Evolutionary conservation across 2,329 filamentous ascomycete species (phyloP), one percentile per base, ranked within the genome.

Genomic region (Phialocephala subalpina): DNA sequence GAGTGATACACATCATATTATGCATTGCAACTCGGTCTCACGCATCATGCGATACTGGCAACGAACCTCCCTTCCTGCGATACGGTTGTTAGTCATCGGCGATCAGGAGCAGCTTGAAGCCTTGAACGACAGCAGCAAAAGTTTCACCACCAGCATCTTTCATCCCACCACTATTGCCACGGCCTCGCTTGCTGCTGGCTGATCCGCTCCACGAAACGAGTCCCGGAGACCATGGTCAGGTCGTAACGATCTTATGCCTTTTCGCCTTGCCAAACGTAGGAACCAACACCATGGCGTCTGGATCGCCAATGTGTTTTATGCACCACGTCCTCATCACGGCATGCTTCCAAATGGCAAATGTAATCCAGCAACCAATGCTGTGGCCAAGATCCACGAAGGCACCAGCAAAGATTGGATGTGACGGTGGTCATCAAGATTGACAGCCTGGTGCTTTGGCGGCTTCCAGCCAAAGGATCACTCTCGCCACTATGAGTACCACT

Each of bases 181-280:
- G 25, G 12, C 25, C 49, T 2, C 49, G 47, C 60, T 60, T 56
- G 29, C 55, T 40, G 25, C 33, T 38, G 55, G 36, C 35, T 57
- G 60, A 59, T 67, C 68, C 68, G 63, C 65, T 63, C 58, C 60
- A 67, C 66, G 62, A 66, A 70, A 67, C 67, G 64, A 64, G 53
- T 40, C 71, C 49, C 62, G 63, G 64, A 22, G 53, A 58, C 36
- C 29, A 27, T 60, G 60, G 60, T 67, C 66, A 65, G 59, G 62
- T 36, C 58, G 16, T 33, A 36, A 33, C 25, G 12, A 45, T 66
- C 53, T 58, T 42, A 66, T 70, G 63, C 67, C 60, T 67, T n/a
- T 64, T 69, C 62, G 63, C 57, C 56, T 61, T 65, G 55, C 55
- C 60, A 53, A 53, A 33, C 49, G 38, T 56, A 29, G 35, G 38